These are phyloP conservation scores for Leptosphaerulina australis DNA, from an alignment of 2,329 filamentous ascomycete species.

Conservation along the genomic window DNA sequence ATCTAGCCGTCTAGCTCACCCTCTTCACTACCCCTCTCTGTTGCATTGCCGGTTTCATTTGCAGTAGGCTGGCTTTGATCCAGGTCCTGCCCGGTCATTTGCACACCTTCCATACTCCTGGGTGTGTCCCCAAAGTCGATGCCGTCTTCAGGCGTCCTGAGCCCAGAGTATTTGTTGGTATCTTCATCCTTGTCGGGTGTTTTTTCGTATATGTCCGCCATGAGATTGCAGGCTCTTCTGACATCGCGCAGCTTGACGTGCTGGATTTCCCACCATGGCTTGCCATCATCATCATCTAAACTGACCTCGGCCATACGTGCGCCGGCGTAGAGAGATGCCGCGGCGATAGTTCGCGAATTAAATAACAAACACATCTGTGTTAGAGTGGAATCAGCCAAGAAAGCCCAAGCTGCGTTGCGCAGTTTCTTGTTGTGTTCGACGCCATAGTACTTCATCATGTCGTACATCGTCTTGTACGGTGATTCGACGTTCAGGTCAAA, in stretches of 20 bases:
- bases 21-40: conserved; percentile 51
- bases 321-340: conserved; percentile 85
- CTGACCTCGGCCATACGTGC: conserved; percentile 73
- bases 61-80: conserved; percentile 27
- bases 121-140: conserved; percentile 44
- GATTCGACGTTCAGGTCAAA: conserved; percentile 93
- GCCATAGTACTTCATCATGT: conserved; percentile 74
- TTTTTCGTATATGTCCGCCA: conserved; percentile 64
- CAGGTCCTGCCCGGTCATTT: conserved; percentile 24
- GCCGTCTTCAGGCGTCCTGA: conserved; percentile 49
- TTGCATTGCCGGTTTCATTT: conserved; percentile 32
- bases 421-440: conserved; percentile 80
- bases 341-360: conserved; percentile 78
- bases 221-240: conserved; percentile 73
- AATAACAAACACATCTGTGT: conserved; percentile 85
- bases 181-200: conserved; percentile 50
- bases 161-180: conserved; percentile 54
- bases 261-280: conserved; percentile 86
- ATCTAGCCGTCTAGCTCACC: conserved; percentile 53
- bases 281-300: conserved; percentile 74
- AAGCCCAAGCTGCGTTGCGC: conserved; percentile 88
- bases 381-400: conserved; percentile 87
- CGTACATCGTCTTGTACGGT: conserved; percentile 83
- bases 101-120: conserved; percentile 34
- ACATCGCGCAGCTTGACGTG: conserved; percentile 74